Evolutionary conservation across 306 rosid species (phyloP), one percentile per base, ranked within the genome.

Genomic region (Cucurbita ficifolia): DNA sequence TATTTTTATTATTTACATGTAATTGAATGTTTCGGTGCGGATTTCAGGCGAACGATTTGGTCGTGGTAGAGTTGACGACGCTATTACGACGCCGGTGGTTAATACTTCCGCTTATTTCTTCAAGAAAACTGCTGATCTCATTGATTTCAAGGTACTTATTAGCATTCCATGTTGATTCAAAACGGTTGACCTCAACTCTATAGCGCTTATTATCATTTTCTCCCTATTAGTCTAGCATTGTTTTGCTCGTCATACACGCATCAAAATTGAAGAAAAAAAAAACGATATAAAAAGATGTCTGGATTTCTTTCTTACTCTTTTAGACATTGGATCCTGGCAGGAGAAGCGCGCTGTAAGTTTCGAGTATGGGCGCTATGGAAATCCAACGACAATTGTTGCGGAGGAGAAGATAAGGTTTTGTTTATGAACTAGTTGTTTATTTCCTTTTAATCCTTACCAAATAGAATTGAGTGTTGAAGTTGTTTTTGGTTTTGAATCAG

Each of bases 361-460:
- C 73, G 98, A 93, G 75, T 93, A 93, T 22, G 98, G 97, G 55
- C 96, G 98, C 54, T 93, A 93, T 80, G 98, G 98, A 59, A 93
- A 90, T 79, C 98, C 97, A 1, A 93, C 98, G 0, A 93, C 97
- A 0, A 89, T 86, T 46, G 98, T 93, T 82, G 71, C 79, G 5
- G 98, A 93, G 87, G 90, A 88, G 85, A 93, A 93, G 88, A 86
- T 93, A 81, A 93, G 98, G 98, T 91, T 81, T 39, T 39, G 72
- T n/a, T 49, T 51, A 80, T 49, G 54, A 75, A 46, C 36, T 56
- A 19, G 6, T 70, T 56, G 33, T 45, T 67, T 38, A 45, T 58
- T 17, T 73, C 18, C 35, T 53, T 22, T 72, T 50, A 42, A 46
- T 79, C 40, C 71, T 21, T 42, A 60, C 76, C 59, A 5, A 24